Conservation (phyloP, 192 early-diverging fungal genomes). For the Podila horticola region DNA sequence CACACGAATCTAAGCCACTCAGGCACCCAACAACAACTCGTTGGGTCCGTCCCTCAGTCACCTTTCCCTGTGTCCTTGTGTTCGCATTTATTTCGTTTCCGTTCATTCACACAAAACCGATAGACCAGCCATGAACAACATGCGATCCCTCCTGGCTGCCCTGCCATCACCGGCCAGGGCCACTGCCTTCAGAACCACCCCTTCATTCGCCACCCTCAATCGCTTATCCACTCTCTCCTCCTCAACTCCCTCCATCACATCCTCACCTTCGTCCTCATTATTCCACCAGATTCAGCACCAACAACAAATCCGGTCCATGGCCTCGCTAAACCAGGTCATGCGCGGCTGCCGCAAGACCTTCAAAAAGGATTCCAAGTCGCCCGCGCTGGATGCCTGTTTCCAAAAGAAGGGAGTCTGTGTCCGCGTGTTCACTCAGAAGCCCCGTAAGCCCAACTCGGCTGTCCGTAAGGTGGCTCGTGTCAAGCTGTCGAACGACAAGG, state of each 20-base stretch:
- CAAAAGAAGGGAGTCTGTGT: slow-evolving; percentile 95
- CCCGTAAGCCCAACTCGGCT: slow-evolving; percentile 99
- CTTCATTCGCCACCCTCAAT: slow-evolving; percentile 4
- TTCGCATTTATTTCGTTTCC: too few species aligned
- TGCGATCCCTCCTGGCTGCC: slow-evolving; percentile 47
- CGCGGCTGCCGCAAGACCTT: slow-evolving; percentile 81
- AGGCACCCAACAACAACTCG: slow-evolving; percentile 23
- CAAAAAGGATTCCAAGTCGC: slow-evolving; percentile 73
- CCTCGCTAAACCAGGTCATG: slow-evolving; percentile 95
- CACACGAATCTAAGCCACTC: background rate
- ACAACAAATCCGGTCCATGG: slow-evolving; percentile 64
- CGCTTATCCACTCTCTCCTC: slow-evolving; percentile 7
- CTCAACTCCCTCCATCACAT: slow-evolving; percentile 19
- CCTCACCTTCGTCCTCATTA: background rate
- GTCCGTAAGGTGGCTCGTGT: slow-evolving; percentile 94
- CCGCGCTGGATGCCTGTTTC: slow-evolving; percentile 86
- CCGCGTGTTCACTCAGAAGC: slow-evolving; percentile 95
- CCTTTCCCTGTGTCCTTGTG: too few species aligned
- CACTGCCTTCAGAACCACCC: slow-evolving; percentile 17
- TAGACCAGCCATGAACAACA: slow-evolving; percentile 33
- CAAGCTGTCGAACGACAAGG: slow-evolving; percentile 91
- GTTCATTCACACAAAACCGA: background rate
- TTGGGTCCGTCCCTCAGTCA: too few species aligned
- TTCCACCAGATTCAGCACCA: slow-evolving; percentile 1
- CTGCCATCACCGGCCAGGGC: slow-evolving; percentile 29